phyloP scores from a whole-genome alignment of 306 rosid genomes.

The Corylus avellana region DNA sequence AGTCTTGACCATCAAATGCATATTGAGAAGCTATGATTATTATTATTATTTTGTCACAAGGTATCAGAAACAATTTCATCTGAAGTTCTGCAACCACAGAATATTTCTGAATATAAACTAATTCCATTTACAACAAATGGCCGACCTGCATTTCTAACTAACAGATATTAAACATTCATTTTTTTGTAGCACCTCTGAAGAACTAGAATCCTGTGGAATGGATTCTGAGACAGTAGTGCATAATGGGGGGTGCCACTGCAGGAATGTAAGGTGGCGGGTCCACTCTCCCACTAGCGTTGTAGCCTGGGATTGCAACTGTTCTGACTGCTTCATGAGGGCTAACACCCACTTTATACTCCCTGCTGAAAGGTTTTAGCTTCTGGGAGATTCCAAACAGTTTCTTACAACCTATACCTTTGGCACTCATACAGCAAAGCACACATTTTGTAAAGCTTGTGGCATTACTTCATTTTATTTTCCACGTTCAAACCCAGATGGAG shows the following conservation, averaged over 20 bases:
- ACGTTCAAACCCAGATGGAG: constrained; percentile 91
- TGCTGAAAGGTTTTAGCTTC: constrained; percentile 54
- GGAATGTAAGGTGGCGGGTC: constrained; percentile 74
- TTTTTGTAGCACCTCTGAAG: background rate
- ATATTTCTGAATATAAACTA: background rate
- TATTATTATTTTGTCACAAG: too few species aligned
- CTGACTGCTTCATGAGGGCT: constrained; percentile 73
- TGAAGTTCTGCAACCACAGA: background rate
- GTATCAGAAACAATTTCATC: background rate
- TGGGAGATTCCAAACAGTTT: constrained; percentile 60
- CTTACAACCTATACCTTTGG: constrained; percentile 79
- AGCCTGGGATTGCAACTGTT: constrained; percentile 84
- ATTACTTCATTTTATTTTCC: constrained; percentile 83
- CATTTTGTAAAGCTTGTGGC: constrained; percentile 81
- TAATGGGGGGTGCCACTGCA: constrained; percentile 86
- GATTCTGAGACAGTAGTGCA: constrained; percentile 59
- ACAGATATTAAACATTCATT: too few species aligned
- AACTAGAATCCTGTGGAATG: constrained; percentile 44
- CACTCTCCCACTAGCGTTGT: constrained; percentile 57
- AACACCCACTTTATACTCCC: constrained; percentile 69
- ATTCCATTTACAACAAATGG: background rate
- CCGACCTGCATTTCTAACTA: too few species aligned
- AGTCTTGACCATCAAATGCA: too few species aligned
- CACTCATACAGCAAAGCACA: constrained; percentile 79
- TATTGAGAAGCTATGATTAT: background rate